Conservation (phyloP, 1,139 yeast species). For the Hansenula sp. region DNA sequence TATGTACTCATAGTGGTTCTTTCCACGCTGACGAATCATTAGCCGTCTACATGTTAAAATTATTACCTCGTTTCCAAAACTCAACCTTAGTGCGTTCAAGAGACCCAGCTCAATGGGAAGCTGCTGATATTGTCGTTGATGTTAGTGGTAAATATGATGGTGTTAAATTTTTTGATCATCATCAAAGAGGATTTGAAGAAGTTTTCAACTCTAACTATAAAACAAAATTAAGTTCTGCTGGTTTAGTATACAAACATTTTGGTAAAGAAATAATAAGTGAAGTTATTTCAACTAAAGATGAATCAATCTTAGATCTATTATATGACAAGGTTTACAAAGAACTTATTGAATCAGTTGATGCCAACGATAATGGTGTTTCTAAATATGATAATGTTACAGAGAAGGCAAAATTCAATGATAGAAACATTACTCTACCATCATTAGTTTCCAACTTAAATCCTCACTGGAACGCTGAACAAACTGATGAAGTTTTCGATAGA, state of each 20-base stretch:
- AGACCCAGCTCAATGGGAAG: constrained; percentile 77
- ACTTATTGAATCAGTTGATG: constrained; percentile 89
- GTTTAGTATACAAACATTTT: constrained; percentile 87
- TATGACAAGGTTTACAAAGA: constrained; percentile 76
- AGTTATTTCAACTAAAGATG: constrained; percentile 32
- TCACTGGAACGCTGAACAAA: constrained; percentile 64
- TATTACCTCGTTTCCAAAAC: constrained; percentile 63
- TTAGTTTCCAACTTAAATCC: constrained; percentile 80
- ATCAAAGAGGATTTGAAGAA: constrained; percentile 77
- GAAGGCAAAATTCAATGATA: constrained; percentile 46
- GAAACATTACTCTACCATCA: constrained; percentile 72
- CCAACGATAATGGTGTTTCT: constrained; percentile 90
- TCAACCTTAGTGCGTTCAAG: constrained; percentile 79
- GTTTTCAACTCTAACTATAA: constrained; percentile 53
- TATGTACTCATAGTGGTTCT: constrained; percentile 91
- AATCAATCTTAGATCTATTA: constrained; percentile 49
- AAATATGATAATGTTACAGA: constrained; percentile 54
- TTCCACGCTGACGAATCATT: constrained; percentile 98
- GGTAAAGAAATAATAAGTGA: constrained; percentile 71
- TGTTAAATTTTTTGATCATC: constrained; percentile 87
- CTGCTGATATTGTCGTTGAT: constrained; percentile 89
- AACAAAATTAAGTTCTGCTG: constrained; percentile 91
- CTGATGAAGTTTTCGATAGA: constrained; percentile 62
- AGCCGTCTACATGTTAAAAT: constrained; percentile 81
- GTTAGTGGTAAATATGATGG: constrained; percentile 94